A percentile compares a stretch with the other conserved stretches of the same genome.
These are phyloP conservation scores for Pythium chondricola DNA, from an alignment of 352 stramenopile genomes.

Conservation along the genomic window DNA sequence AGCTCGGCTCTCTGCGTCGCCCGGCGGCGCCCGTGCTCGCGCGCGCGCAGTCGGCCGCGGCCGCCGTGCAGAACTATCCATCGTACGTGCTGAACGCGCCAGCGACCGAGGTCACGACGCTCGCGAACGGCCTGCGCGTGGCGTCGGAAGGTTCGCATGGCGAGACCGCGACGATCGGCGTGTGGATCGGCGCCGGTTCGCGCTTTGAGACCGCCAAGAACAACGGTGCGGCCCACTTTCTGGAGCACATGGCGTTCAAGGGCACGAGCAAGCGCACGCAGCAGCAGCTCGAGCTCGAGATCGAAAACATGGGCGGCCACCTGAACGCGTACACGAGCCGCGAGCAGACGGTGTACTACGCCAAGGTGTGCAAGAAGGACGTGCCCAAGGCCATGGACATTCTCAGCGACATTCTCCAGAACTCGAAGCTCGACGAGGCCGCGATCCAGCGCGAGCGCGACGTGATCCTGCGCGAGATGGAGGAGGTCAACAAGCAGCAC, in stretches of 20 bases:
- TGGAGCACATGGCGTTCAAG: constrained; percentile 99
- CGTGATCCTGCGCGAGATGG: constrained; percentile 99
- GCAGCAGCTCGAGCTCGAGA: constrained; percentile 98
- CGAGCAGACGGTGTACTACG: constrained; percentile 99
- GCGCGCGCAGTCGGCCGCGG: constrained; percentile 61
- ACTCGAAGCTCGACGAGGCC: constrained; percentile 95
- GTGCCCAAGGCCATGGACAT: constrained; percentile 97
- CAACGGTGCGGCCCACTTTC: constrained; percentile 99
- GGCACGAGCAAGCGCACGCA: constrained; percentile 96
- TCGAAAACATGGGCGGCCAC: constrained; percentile 99
- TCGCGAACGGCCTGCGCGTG: constrained; percentile 95
- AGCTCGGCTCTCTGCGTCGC: constrained; percentile 42
- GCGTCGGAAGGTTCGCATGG: constrained; percentile 95
- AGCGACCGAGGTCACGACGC: constrained; percentile 95
- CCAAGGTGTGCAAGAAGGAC: constrained; percentile 99
- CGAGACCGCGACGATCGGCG: constrained; percentile 97
- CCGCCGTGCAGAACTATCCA: constrained; percentile 71
- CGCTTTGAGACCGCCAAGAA: constrained; percentile 98
- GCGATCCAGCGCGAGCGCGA: constrained; percentile 97
- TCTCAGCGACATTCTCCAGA: constrained; percentile 98
- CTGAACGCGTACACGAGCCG: constrained; percentile 99
- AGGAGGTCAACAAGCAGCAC: constrained; percentile 98
- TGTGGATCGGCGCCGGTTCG: constrained; percentile 95
- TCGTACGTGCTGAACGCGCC: constrained; percentile 91
- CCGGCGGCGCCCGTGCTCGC: constrained; percentile 37